A percentile compares a stretch with the other conserved stretches of the same genome.
These are phyloP conservation scores for Fusarium veterinarium DNA, from an alignment of 2,329 filamentous ascomycete species.

Conservation along the genomic window DNA sequence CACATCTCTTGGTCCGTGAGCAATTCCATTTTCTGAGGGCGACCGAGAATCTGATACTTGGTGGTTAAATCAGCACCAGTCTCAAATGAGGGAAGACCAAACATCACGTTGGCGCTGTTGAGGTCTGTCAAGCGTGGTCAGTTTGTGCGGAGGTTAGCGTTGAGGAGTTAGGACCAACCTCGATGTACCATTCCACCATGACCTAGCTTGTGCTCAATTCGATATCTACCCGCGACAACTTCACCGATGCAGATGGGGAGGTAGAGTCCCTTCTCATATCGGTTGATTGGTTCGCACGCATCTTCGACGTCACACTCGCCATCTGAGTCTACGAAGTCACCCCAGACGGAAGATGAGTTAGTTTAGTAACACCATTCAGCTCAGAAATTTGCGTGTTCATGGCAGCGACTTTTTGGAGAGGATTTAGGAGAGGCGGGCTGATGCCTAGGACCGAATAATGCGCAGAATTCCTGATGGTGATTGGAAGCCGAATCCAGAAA, in stretches of 20 bases:
- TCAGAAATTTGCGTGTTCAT: background rate
- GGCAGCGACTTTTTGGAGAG: background rate
- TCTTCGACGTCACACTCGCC: background rate
- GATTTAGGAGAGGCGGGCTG: background rate
- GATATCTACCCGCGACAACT: background rate
- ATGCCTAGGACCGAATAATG: background rate
- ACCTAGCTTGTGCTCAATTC: background rate
- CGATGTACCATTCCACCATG: background rate
- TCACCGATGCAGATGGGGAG: background rate
- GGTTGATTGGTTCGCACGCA: background rate
- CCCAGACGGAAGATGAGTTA: background rate
- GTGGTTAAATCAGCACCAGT: background rate
- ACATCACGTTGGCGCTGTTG: background rate
- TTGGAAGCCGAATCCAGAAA: background rate
- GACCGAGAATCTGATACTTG: background rate
- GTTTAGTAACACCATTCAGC: fast-evolving
- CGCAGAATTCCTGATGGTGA: background rate
- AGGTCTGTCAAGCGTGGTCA: background rate
- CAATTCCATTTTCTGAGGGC: background rate
- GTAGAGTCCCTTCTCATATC: background rate
- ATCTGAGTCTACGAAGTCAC: background rate
- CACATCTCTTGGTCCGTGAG: fast-evolving
- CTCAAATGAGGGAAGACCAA: background rate
- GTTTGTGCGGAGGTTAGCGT: fast-evolving
- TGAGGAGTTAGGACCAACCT: background rate